These are phyloP conservation scores for Alternaria burnsii DNA, from an alignment of 2,329 filamentous ascomycete genomes.

Conservation along the genomic window DNA sequence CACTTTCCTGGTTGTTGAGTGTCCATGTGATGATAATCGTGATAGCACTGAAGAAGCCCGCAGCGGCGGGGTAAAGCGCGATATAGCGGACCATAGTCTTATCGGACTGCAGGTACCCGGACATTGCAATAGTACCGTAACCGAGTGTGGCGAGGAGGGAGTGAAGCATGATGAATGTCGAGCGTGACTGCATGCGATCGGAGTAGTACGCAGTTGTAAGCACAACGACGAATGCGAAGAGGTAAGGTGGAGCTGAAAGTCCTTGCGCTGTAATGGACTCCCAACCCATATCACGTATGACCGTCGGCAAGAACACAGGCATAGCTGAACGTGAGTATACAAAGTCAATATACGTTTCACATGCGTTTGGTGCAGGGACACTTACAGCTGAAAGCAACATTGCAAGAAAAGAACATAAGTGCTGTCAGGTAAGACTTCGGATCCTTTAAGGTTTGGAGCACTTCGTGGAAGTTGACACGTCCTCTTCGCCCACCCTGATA, in stretches of 20 bases:
- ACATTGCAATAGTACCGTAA: conserved; percentile 68
- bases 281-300: conserved; percentile 80
- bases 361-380: not conserved
- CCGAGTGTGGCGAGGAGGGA: conserved; percentile 71
- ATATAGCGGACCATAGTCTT: conserved; percentile 66
- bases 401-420: conserved; percentile 85
- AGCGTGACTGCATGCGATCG: conserved; percentile 70
- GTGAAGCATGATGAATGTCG: conserved; percentile 72
- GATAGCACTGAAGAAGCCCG: conserved; percentile 86
- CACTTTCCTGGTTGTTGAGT: conserved; percentile 81
- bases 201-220: conserved; percentile 76
- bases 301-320: conserved; percentile 86
- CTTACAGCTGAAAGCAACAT: conserved; percentile 79
- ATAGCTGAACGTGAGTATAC: conserved; percentile 57
- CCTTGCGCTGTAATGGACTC: conserved; percentile 73
- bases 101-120: conserved; percentile 54
- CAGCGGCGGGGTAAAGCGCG: conserved; percentile 78
- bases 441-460: conserved; percentile 68
- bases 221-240: conserved; percentile 76
- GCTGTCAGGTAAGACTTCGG: conserved; percentile 79
- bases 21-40: conserved; percentile 88
- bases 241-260: conserved; percentile 81
- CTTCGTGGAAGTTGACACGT: conserved; percentile 64
- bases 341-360: not conserved
- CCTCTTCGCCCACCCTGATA: conserved; percentile 22